Percentiles rank a stretch among this genome's conserved stretches.
Conservation (phyloP, 1,284 basidiomycete species). For the Apiotrichum siamense region DNA sequence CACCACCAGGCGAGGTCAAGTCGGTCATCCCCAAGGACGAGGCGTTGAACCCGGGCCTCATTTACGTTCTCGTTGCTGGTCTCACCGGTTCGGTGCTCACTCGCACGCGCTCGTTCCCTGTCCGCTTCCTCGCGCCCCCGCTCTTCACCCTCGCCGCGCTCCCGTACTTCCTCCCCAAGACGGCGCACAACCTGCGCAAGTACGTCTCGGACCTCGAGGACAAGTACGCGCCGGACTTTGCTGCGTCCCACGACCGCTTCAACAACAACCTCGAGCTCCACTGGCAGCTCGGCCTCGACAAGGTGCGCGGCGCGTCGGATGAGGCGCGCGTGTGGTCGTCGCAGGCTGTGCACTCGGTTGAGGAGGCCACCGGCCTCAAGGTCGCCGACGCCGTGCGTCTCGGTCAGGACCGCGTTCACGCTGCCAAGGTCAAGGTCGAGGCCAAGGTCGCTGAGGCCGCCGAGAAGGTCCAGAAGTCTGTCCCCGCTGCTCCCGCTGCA, state of each 20-base stretch:
- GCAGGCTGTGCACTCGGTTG: constrained; percentile 55
- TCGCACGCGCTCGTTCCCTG: constrained; percentile 62
- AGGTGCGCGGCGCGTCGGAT: constrained; percentile 48
- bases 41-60: constrained; percentile 71
- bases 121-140: constrained; percentile 66
- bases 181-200: constrained; percentile 60
- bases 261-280: constrained; percentile 60
- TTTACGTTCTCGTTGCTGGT: constrained; percentile 81
- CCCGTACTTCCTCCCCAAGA: constrained; percentile 73
- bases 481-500: not conserved
- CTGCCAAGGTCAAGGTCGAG: constrained; percentile 11
- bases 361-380: constrained; percentile 66
- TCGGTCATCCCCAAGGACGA: constrained; percentile 71
- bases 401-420: constrained; percentile 25
- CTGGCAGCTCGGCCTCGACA: constrained; percentile 52
- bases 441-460: not conserved
- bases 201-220: constrained; percentile 69
- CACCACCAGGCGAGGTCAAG: constrained; percentile 64
- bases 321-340: constrained; percentile 45
- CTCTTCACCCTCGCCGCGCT: constrained; percentile 60
- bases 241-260: constrained; percentile 62
- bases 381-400: constrained; percentile 58
- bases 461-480: constrained; percentile 19
- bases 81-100: constrained; percentile 79
- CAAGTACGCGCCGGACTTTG: constrained; percentile 59